These are phyloP conservation scores for Asclepias syriaca DNA, from an alignment of 257 asterid genomes.

Conservation along the genomic window DNA sequence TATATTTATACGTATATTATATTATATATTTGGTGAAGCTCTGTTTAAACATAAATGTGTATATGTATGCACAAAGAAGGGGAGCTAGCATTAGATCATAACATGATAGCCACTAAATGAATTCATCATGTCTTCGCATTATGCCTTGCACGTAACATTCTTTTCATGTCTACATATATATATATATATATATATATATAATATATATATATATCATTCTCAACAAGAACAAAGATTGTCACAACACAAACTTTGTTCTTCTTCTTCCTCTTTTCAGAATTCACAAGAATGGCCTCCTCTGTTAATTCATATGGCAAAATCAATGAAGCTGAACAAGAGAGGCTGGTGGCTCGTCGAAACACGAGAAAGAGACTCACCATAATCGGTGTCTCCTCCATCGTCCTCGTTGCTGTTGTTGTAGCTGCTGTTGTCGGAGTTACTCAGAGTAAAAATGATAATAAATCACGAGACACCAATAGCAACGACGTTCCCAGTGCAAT, in stretches of 20 bases:
- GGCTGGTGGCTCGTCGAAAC: slow-evolving; percentile 44
- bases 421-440: slow-evolving; percentile 52
- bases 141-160: background rate
- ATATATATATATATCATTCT: background rate
- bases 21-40: too few species aligned
- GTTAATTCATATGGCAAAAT: slow-evolving; percentile 52
- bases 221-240: background rate
- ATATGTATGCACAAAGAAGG: too few species aligned
- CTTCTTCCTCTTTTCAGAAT: background rate
- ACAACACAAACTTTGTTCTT: too few species aligned
- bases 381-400: slow-evolving; percentile 41
- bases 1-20: background rate
- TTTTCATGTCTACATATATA: background rate
- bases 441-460: slow-evolving; percentile 21
- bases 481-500: slow-evolving; percentile 17
- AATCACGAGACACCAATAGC: background rate
- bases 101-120: background rate
- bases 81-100: background rate
- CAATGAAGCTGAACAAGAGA: slow-evolving; percentile 50
- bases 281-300: slow-evolving; percentile 33
- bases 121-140: background rate
- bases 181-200: background rate
- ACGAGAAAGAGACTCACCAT: slow-evolving; percentile 46
- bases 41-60: too few species aligned
- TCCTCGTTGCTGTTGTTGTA: slow-evolving; percentile 47